Evolutionary conservation across 1,284 basidiomycete genomes (phyloP).

Genomic region (Boletellus dicymbophilus): DNA sequence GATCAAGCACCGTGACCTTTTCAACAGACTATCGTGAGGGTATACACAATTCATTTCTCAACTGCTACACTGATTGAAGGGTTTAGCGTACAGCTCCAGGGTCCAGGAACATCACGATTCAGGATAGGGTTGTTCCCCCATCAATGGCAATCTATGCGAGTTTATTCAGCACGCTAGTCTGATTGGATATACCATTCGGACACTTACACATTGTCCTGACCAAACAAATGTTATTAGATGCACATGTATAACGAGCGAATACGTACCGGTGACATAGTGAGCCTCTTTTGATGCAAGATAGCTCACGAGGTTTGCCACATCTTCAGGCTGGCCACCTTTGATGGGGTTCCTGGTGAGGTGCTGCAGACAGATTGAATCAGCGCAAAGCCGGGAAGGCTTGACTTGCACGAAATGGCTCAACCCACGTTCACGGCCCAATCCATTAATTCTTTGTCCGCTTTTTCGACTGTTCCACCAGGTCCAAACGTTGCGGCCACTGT

Average conservation of each 20-base stretch:
- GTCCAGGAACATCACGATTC: too few species aligned
- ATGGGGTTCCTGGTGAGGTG: not conserved
- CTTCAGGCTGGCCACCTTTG: not conserved
- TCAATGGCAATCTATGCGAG: not conserved
- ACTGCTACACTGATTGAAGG: too few species aligned
- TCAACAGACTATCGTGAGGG: too few species aligned
- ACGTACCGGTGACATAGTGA: not conserved
- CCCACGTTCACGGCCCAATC: too few species aligned
- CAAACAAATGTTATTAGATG: not conserved
- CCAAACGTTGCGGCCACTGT: not conserved
- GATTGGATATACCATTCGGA: not conserved
- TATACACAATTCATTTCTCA: too few species aligned
- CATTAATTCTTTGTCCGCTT: not conserved
- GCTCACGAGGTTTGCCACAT: not conserved
- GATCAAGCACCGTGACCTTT: not conserved
- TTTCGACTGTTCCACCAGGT: not conserved
- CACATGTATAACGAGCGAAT: not conserved
- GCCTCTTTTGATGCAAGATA: not conserved
- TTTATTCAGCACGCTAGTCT: too few species aligned
- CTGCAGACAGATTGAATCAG: not conserved
- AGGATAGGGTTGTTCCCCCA: not conserved
- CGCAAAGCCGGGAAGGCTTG: too few species aligned
- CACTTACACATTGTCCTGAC: not conserved
- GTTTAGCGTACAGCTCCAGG: too few species aligned
- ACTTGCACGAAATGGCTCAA: too few species aligned